Evolutionary conservation across 2,329 filamentous ascomycete species (phyloP).

Genomic region (Apiospora marii): DNA sequence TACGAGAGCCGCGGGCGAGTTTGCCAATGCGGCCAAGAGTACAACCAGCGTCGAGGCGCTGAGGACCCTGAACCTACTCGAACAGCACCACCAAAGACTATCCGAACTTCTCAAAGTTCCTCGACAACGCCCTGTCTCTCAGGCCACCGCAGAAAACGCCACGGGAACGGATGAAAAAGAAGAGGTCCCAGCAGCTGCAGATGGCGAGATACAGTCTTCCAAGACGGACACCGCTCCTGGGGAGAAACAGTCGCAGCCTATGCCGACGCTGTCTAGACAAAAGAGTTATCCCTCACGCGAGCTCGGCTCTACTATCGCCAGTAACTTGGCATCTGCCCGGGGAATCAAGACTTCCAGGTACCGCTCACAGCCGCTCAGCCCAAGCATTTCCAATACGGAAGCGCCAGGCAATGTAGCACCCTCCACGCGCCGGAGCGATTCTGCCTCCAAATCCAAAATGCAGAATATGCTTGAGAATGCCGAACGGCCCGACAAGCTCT

Average conservation of each 20-base stretch:
- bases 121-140: slow-evolving; percentile 57
- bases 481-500: slow-evolving; percentile 43
- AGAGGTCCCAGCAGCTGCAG: slow-evolving; percentile 34
- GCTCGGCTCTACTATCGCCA: slow-evolving; percentile 83
- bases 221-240: slow-evolving; percentile 32
- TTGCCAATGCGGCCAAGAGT: slow-evolving; percentile 79
- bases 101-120: slow-evolving; percentile 82
- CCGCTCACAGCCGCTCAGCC: slow-evolving; percentile 72
- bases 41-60: slow-evolving; percentile 77
- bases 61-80: slow-evolving; percentile 83
- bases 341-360: slow-evolving; percentile 72
- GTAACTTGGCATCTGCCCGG: slow-evolving; percentile 84
- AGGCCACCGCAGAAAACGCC: slow-evolving; percentile 46
- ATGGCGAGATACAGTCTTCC: slow-evolving; percentile 26
- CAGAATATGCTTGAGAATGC: slow-evolving; percentile 62
- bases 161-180: slow-evolving; percentile 48
- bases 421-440: slow-evolving; percentile 57
- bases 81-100: slow-evolving; percentile 85
- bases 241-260: slow-evolving; percentile 40
- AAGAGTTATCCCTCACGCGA: slow-evolving; percentile 69
- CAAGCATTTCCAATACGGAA: slow-evolving; percentile 77
- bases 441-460: slow-evolving; percentile 61
- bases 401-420: slow-evolving; percentile 74
- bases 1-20: slow-evolving; percentile 86
- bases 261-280: slow-evolving; percentile 50